These are phyloP conservation scores for Sapria himalayana DNA, from an alignment of 345 rosid genomes.

Conservation along the genomic window DNA sequence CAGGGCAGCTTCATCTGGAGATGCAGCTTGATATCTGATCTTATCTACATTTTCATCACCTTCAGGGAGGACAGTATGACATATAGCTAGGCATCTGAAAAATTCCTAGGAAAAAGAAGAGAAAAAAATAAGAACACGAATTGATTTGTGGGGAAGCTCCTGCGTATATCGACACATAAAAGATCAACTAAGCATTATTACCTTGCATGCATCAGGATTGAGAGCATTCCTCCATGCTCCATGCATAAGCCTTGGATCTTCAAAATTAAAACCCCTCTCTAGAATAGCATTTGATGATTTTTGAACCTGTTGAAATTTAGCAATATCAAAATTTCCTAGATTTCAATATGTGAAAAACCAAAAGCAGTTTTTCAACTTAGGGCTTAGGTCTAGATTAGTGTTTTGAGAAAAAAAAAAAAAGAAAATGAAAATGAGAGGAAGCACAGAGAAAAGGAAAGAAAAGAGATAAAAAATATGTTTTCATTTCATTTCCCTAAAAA, in stretches of 20 bases:
- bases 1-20: slow-evolving; percentile 97
- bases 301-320: slow-evolving; percentile 19
- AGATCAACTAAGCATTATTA: slow-evolving; percentile 8
- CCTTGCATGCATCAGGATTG: slow-evolving; percentile 88
- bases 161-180: neutral
- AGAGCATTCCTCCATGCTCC: slow-evolving; percentile 99
- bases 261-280: slow-evolving; percentile 94
- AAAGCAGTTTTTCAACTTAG: no score
- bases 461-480: no score
- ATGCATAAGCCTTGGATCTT: slow-evolving; percentile 70
- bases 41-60: slow-evolving; percentile 92
- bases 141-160: slow-evolving; percentile 1
- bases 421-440: no score
- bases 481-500: no score
- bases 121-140: slow-evolving; percentile 2
- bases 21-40: slow-evolving; percentile 92
- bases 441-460: neutral
- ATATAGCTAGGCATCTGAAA: slow-evolving; percentile 95
- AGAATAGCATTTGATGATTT: slow-evolving; percentile 25
- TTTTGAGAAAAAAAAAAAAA: no score
- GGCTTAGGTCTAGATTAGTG: no score
- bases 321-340: neutral
- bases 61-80: slow-evolving; percentile 98
- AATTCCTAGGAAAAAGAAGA: slow-evolving; percentile 44
- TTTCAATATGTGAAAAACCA: no score